Evolutionary conservation across 805 yeast species (phyloP).

Genomic region (Pichia rugopelliculosa): DNA sequence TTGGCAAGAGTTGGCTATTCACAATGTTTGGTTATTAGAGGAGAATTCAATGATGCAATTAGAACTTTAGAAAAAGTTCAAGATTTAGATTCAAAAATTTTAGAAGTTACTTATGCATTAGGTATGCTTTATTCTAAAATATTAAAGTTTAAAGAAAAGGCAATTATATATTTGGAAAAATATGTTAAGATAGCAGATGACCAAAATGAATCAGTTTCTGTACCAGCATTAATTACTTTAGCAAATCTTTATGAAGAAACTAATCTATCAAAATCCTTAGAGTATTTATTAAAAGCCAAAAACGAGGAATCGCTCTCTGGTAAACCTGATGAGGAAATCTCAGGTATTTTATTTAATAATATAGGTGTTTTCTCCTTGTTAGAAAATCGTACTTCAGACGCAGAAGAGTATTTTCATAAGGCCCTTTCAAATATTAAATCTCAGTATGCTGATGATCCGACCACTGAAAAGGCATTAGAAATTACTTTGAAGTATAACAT

Average conservation of each 20-base stretch:
- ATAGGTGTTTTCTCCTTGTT: constrained; percentile 76
- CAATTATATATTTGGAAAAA: constrained; percentile 59
- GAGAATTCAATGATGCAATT: constrained; percentile 73
- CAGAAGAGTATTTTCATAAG: constrained; percentile 44
- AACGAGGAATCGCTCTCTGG: constrained; percentile 38
- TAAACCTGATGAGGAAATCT: constrained; percentile 37
- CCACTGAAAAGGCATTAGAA: constrained; percentile 21
- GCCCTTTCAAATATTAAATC: constrained; percentile 33
- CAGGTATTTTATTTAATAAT: constrained; percentile 65
- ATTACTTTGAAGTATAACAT: constrained; percentile 59
- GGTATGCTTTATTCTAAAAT: constrained; percentile 66
- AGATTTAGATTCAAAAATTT: constrained; percentile 55
- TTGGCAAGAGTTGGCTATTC: constrained; percentile 79
- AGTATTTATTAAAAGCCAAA: constrained; percentile 40
- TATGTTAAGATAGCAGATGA: constrained; percentile 59
- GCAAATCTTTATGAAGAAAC: constrained; percentile 63
- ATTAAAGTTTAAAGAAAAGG: constrained; percentile 33
- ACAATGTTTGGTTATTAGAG: constrained; percentile 71
- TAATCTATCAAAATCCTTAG: constrained; percentile 61
- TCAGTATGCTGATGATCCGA: constrained; percentile 15
- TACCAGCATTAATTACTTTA: constrained; percentile 60
- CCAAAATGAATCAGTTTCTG: constrained; percentile 47
- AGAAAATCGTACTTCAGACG: constrained; percentile 34
- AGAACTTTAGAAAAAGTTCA: constrained; percentile 73
- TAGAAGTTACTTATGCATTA: constrained; percentile 67